Evolutionary conservation across 2,329 filamentous ascomycete genomes (phyloP).

Genomic region (Cladorrhinum sp.): DNA sequence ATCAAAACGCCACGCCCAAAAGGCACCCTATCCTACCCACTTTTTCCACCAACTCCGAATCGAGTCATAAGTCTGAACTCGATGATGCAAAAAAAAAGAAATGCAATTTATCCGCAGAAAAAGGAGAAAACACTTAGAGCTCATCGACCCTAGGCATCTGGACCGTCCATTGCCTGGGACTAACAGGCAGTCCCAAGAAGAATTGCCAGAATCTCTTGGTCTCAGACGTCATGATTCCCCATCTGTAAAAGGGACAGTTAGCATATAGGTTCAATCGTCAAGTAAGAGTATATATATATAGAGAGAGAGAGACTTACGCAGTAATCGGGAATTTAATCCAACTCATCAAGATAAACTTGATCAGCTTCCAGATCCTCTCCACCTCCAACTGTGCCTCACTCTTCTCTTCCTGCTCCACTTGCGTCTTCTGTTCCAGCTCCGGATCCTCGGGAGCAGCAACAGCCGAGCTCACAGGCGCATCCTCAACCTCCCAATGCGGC

Average conservation of each 20-base stretch:
- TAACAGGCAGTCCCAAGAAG: slow-evolving; percentile 53
- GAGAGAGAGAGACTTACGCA: slow-evolving; percentile 55
- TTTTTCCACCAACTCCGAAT: slow-evolving; percentile 5
- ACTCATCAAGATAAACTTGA: slow-evolving; percentile 62
- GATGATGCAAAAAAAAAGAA: not conserved
- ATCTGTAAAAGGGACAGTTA: slow-evolving; percentile 32
- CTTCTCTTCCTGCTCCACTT: slow-evolving; percentile 33
- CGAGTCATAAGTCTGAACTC: not conserved
- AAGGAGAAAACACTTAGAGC: slow-evolving; percentile 36
- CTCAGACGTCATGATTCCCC: slow-evolving; percentile 44
- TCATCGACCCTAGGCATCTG: slow-evolving; percentile 46
- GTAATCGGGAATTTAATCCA: slow-evolving; percentile 68
- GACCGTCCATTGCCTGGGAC: slow-evolving; percentile 47
- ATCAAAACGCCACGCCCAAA: not conserved
- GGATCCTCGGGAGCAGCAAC: slow-evolving; percentile 36
- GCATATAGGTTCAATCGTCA: not conserved
- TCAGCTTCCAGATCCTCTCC: slow-evolving; percentile 57
- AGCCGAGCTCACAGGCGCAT: slow-evolving; percentile 28
- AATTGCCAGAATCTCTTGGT: slow-evolving; percentile 45
- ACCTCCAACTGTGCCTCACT: slow-evolving; percentile 65
- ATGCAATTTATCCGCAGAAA: slow-evolving; percentile 13
- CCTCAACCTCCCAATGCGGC: slow-evolving; percentile 39
- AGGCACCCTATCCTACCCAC: too few relatives aligned
- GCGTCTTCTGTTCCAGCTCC: slow-evolving; percentile 38
- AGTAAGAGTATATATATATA: not conserved